phyloP scores from a whole-genome alignment of 139 green algal species.

The Micractinium sp. region DNA sequence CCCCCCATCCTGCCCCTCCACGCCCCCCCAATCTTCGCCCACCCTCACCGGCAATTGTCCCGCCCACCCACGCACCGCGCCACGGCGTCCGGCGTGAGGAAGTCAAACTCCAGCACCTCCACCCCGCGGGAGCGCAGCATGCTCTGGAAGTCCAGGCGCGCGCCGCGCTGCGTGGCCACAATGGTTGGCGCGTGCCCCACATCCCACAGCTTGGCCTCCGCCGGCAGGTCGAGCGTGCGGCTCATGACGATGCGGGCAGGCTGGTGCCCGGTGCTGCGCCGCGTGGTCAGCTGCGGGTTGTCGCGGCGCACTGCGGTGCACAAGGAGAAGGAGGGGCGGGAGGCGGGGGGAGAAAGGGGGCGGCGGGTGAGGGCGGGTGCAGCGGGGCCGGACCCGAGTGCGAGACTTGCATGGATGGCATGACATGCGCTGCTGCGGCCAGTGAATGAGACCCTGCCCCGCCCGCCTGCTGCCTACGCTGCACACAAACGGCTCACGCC shows the following conservation, averaged over 20 bases:
- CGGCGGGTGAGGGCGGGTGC: background rate
- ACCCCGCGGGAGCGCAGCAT: conserved; percentile 69
- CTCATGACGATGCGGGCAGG: conserved; percentile 94
- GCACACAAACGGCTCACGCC: background rate
- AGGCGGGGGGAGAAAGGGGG: background rate
- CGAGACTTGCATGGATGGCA: no score
- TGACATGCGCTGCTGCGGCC: no score
- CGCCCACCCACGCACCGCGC: conserved; percentile 46
- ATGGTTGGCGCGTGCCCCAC: conserved; percentile 90
- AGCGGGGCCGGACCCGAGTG: no score
- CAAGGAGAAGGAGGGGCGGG: background rate
- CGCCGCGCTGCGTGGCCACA: conserved; percentile 95
- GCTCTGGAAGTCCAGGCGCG: conserved; percentile 73
- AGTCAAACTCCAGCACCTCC: conserved; percentile 99
- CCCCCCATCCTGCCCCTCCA: background rate
- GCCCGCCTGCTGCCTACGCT: background rate
- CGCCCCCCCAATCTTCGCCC: background rate
- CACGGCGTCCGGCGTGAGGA: conserved; percentile 86
- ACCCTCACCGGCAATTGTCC: background rate
- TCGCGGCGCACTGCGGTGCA: conserved; percentile 76
- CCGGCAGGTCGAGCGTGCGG: conserved; percentile 89
- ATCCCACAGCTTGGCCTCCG: conserved; percentile 93
- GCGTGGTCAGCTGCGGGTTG: conserved; percentile 96
- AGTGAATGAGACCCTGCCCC: background rate
- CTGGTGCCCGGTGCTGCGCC: conserved; percentile 83